Evolutionary conservation across 768 basidiomycete species (phyloP).

Genomic region (Podaxis rugospora): DNA sequence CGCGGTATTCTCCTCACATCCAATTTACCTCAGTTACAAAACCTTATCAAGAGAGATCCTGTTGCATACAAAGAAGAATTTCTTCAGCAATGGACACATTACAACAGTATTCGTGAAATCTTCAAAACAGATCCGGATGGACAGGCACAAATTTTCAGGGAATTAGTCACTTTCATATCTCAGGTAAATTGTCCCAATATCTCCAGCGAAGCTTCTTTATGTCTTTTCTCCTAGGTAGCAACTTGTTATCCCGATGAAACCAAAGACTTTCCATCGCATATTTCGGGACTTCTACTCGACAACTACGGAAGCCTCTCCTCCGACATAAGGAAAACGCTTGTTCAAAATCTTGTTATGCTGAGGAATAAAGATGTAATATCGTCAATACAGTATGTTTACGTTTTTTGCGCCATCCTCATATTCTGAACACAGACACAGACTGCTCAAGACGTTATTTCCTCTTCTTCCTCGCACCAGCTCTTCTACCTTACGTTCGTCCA

Average conservation of each 20-base stretch:
- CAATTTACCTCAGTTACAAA: conserved; percentile 93
- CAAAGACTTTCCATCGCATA: conserved; percentile 74
- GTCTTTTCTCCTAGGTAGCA: conserved; percentile 52
- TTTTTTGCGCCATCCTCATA: not conserved
- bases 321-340: conserved; percentile 79
- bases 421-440: conserved; percentile 39
- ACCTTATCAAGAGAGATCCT: conserved; percentile 94
- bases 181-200: conserved; percentile 44
- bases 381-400: conserved; percentile 75
- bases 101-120: conserved; percentile 81
- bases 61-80: conserved; percentile 92
- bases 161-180: conserved; percentile 87
- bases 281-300: conserved; percentile 75
- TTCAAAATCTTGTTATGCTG: conserved; percentile 91
- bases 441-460: conserved; percentile 90
- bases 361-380: conserved; percentile 90
- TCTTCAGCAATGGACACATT: conserved; percentile 94
- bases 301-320: conserved; percentile 70
- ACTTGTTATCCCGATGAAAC: conserved; percentile 94
- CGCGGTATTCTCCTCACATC: conserved; percentile 78
- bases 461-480: conserved; percentile 93
- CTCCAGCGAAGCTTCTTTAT: not conserved
- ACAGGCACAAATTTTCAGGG: conserved; percentile 79
- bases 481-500: conserved; percentile 73
- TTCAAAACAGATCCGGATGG: conserved; percentile 81